These are phyloP conservation scores for Oxytropis ochrocephala DNA, from an alignment of 306 rosid species.

Conservation along the genomic window DNA sequence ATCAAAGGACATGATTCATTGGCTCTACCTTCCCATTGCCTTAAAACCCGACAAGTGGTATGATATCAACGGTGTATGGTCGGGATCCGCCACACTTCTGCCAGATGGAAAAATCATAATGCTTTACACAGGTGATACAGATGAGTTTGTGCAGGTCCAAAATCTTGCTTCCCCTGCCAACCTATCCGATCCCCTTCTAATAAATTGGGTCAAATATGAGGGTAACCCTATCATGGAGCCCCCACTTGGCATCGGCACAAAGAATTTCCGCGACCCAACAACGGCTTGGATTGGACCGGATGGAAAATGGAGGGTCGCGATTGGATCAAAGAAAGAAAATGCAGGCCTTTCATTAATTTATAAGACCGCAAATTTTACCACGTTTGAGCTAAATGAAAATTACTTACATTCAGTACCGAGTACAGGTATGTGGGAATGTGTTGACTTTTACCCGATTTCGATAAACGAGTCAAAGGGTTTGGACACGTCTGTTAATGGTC, in stretches of 20 bases:
- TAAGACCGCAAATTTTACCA: slow-evolving; percentile 37
- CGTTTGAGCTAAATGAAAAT: slow-evolving; percentile 23
- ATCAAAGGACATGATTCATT: slow-evolving; percentile 68
- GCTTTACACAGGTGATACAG: slow-evolving; percentile 62
- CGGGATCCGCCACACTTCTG: slow-evolving; percentile 64
- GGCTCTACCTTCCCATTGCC: slow-evolving; percentile 75
- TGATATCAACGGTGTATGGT: slow-evolving; percentile 79
- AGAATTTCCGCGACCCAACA: slow-evolving; percentile 68
- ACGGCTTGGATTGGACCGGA: slow-evolving; percentile 62
- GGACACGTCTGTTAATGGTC: slow-evolving; percentile 44
- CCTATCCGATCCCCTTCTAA: slow-evolving; percentile 70
- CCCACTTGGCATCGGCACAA: slow-evolving; percentile 35
- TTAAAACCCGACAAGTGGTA: slow-evolving; percentile 52
- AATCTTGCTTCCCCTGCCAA: slow-evolving; percentile 71
- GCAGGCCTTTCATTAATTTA: slow-evolving; percentile 47
- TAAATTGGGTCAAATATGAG: slow-evolving; percentile 63
- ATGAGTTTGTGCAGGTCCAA: slow-evolving; percentile 54
- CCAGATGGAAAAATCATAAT: slow-evolving; percentile 58
- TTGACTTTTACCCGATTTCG: slow-evolving; percentile 64
- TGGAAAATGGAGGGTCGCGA: slow-evolving; percentile 51
- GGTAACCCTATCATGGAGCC: slow-evolving; percentile 64
- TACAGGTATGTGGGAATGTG: slow-evolving; percentile 93
- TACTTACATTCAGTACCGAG: slow-evolving; percentile 55
- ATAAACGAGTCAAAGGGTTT: slow-evolving; percentile 52
- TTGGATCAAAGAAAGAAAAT: slow-evolving; percentile 43